Evolutionary conservation across 2,329 filamentous ascomycete genomes (phyloP).

Genomic region (Penicillium psychrosexuale): DNA sequence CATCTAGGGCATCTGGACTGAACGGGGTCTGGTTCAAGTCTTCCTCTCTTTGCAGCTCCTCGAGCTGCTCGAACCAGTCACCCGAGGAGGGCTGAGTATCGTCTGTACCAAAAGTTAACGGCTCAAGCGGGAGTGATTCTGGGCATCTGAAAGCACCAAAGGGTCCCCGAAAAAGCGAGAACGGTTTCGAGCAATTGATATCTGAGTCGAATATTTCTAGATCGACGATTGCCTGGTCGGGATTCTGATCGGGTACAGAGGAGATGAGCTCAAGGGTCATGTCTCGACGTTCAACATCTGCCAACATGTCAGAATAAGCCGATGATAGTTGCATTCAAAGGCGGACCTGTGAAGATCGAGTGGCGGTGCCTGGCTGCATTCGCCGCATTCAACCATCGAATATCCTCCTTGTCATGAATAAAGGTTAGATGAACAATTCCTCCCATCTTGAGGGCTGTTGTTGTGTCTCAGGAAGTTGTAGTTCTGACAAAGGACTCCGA

Average conservation of each 20-base stretch:
- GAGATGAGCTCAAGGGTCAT: conserved; percentile 12
- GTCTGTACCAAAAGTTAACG: background rate
- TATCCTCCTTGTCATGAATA: conserved; percentile 10
- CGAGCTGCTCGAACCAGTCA: background rate
- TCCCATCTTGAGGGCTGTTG: background rate
- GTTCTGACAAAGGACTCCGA: background rate
- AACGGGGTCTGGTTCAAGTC: background rate
- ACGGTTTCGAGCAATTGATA: background rate
- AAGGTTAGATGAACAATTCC: conserved; percentile 3
- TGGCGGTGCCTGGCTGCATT: conserved; percentile 14
- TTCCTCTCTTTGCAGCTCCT: background rate
- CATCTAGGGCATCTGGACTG: background rate
- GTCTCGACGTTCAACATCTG: conserved; percentile 12
- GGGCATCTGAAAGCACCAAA: conserved; percentile 14
- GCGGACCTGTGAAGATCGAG: conserved; percentile 14
- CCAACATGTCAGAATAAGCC: background rate
- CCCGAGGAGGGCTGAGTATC: background rate
- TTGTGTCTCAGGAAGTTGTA: background rate
- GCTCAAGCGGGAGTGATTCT: background rate
- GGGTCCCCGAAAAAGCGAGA: conserved; percentile 12
- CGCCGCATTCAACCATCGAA: conserved; percentile 13
- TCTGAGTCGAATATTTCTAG: conserved; percentile 9
- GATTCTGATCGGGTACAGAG: conserved; percentile 2
- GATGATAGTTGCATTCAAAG: background rate
- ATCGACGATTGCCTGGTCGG: conserved; percentile 10